phyloP scores from a whole-genome alignment of 495 filamentous ascomycete genomes.

The Terfezia claveryi region DNA sequence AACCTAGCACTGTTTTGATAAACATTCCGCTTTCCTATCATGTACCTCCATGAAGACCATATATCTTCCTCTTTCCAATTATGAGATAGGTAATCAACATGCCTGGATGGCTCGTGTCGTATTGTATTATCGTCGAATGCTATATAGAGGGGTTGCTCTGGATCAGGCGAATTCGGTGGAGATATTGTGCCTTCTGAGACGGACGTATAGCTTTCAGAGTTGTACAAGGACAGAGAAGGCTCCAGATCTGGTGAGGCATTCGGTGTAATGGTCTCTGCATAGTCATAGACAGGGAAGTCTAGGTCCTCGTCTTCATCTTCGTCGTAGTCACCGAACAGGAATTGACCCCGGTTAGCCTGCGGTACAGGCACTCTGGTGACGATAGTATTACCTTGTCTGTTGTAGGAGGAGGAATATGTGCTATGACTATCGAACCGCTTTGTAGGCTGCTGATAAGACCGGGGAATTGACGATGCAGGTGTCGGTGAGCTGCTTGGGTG shows the following conservation, averaged over 20 bases:
- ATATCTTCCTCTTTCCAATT: constrained; percentile 95
- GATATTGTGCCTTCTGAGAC: not conserved
- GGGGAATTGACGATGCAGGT: not conserved
- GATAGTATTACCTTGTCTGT: not conserved
- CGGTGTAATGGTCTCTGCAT: not conserved
- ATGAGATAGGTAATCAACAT: constrained; percentile 92
- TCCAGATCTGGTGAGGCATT: constrained; percentile 1
- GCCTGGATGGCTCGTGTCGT: constrained; percentile 54
- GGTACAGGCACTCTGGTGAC: not conserved
- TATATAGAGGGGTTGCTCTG: constrained; percentile 16
- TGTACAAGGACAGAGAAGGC: not conserved
- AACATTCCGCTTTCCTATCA: constrained; percentile 50
- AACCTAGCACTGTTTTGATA: constrained; percentile 64
- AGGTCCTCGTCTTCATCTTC: not conserved
- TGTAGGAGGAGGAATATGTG: not conserved
- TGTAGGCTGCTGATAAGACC: not conserved
- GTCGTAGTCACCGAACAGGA: not conserved
- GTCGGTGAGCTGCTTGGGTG: not conserved
- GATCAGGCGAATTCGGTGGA: not conserved
- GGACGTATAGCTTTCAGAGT: not conserved
- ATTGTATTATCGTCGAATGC: constrained; percentile 72
- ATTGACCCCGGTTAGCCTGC: not conserved
- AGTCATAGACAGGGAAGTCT: not conserved
- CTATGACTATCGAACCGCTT: not conserved
- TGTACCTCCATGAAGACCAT: constrained; percentile 90